Percentiles rank a stretch among this genome's conserved stretches.
phyloP scores from a whole-genome alignment of 495 filamentous ascomycete species.

The Trichoderma virens region DNA sequence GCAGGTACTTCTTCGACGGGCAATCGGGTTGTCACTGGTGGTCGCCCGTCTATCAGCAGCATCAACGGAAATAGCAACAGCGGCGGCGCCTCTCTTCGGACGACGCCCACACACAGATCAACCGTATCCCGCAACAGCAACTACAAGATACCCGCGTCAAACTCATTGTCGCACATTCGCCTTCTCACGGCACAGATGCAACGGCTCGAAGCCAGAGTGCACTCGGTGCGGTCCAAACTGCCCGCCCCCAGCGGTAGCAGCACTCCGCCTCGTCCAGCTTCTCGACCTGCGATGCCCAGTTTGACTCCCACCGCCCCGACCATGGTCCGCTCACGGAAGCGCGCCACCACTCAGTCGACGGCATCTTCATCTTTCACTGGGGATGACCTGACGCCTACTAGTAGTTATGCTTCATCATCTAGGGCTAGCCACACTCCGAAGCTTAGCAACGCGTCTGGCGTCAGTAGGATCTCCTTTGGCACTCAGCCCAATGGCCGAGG shows the following conservation, averaged over 20 bases:
- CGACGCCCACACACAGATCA: slow-evolving; percentile 21
- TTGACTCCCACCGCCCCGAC: slow-evolving; percentile 49
- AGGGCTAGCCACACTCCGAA: slow-evolving; percentile 32
- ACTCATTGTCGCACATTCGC: slow-evolving; percentile 86
- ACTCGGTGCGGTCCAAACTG: slow-evolving; percentile 87
- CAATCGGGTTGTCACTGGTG: slow-evolving; percentile 19
- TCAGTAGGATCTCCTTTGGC: slow-evolving; percentile 46
- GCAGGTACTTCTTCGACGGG: slow-evolving; percentile 17
- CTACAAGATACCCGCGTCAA: slow-evolving; percentile 61
- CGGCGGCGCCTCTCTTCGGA: slow-evolving; percentile 25
- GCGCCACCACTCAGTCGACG: slow-evolving; percentile 49
- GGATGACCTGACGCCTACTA: slow-evolving; percentile 36
- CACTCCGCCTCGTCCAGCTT: slow-evolving; percentile 76
- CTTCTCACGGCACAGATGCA: slow-evolving; percentile 95
- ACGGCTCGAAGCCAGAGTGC: slow-evolving; percentile 83
- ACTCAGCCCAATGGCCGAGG: slow-evolving; percentile 41
- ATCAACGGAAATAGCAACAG: slow-evolving; percentile 20
- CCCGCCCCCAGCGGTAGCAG: slow-evolving; percentile 56
- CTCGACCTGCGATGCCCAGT: slow-evolving; percentile 48
- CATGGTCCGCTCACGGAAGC: slow-evolving; percentile 66
- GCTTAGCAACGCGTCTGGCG: slow-evolving; percentile 46
- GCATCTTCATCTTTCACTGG: slow-evolving; percentile 44
- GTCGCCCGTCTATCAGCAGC: slow-evolving; percentile 11
- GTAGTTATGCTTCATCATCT: slow-evolving; percentile 20
- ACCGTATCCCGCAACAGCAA: slow-evolving; percentile 29